A percentile compares a stretch with the other conserved stretches of the same genome.
Evolutionary conservation across 2,329 filamentous ascomycete species (phyloP).

Genomic region (Monosporascus sp.): DNA sequence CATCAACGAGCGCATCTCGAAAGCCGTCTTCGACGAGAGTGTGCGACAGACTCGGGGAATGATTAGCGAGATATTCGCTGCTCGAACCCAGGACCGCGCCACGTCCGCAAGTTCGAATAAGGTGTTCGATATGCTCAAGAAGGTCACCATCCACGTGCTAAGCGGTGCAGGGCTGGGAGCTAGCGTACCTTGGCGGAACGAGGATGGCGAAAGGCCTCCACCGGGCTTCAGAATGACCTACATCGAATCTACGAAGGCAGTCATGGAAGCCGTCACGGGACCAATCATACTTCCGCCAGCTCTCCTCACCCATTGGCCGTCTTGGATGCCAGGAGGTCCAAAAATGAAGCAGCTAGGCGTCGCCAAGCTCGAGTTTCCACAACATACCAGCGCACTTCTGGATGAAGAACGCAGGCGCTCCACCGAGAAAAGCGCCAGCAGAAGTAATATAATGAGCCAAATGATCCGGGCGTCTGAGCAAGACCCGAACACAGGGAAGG

Average conservation of each 20-base stretch:
- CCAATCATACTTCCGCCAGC: too few species aligned
- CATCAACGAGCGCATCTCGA: conserved; percentile 28
- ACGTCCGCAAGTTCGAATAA: not conserved
- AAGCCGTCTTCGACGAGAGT: conserved; percentile 24
- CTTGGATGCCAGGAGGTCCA: too few species aligned
- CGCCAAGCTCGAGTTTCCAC: too few species aligned
- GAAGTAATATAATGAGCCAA: too few species aligned
- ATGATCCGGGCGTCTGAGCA: too few species aligned
- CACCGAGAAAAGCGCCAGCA: too few species aligned
- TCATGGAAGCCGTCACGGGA: too few species aligned
- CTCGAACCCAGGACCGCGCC: not conserved
- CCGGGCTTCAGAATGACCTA: conserved; percentile 25
- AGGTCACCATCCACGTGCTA: conserved; percentile 27
- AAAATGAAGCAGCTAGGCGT: too few species aligned
- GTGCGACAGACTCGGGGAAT: conserved; percentile 20
- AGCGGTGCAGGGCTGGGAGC: conserved; percentile 25
- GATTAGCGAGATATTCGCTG: conserved; percentile 16
- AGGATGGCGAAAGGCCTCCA: conserved; percentile 15
- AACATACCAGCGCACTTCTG: too few species aligned
- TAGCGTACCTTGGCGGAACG: conserved; percentile 13
- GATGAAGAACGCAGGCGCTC: too few species aligned
- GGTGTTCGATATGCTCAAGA: conserved; percentile 27
- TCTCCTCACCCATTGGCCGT: too few species aligned
- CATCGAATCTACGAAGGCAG: conserved; percentile 10
- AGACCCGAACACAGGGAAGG: too few species aligned